phyloP scores from a whole-genome alignment of 2,329 filamentous ascomycete genomes.

The Sporothrix dimorphospora region DNA sequence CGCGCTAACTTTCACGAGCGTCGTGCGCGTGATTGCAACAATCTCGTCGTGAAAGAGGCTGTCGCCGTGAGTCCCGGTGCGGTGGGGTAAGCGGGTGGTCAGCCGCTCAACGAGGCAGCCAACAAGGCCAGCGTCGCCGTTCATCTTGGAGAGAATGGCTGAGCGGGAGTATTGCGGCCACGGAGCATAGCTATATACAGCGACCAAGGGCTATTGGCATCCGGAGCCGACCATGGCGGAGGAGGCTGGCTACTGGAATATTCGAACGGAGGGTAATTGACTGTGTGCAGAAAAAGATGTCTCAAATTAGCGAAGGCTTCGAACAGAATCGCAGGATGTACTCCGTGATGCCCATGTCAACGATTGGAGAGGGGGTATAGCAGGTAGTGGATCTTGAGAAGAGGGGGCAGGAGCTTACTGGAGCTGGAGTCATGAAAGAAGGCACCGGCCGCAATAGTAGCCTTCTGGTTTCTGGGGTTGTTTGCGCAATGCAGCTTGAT shows the following conservation, averaged over 20 bases:
- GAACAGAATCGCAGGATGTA: background rate
- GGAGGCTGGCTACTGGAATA: background rate
- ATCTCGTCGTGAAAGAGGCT: conserved; percentile 64
- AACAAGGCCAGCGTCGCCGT: conserved; percentile 62
- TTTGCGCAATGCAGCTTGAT: background rate
- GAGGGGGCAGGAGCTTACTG: background rate
- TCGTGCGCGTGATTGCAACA: conserved; percentile 62
- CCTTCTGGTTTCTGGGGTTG: background rate
- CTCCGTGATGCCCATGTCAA: background rate
- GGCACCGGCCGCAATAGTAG: background rate
- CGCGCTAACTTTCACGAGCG: conserved; percentile 63
- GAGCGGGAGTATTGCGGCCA: background rate
- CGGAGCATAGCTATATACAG: conserved; percentile 19
- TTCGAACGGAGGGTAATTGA: background rate
- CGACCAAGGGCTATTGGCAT: conserved; percentile 5
- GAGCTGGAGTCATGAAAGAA: background rate
- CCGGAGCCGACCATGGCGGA: conserved; percentile 22
- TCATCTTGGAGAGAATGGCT: conserved; percentile 50
- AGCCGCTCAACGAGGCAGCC: conserved; percentile 65
- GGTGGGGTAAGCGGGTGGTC: conserved; percentile 65
- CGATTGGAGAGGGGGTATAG: background rate
- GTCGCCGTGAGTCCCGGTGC: conserved; percentile 60
- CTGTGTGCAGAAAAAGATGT: background rate
- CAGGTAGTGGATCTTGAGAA: background rate
- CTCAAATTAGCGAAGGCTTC: background rate